Conservation (phyloP, 2,329 filamentous ascomycete species). For the Xylogone sp. region DNA sequence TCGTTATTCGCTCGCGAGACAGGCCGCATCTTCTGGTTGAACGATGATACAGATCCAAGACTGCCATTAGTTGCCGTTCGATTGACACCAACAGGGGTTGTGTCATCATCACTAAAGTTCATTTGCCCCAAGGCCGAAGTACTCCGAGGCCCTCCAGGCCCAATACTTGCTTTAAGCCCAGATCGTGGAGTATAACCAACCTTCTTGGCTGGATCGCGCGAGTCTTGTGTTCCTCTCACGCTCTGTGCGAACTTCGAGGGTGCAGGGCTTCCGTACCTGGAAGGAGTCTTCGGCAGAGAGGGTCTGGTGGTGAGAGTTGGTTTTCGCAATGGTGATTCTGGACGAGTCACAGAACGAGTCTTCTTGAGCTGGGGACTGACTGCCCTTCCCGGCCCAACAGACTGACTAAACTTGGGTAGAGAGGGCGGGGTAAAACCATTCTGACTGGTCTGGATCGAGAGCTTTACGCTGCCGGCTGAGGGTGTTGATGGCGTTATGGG, state of each 20-base stretch:
- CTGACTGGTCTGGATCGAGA: constrained; percentile 34
- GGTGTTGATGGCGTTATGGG: constrained; percentile 69
- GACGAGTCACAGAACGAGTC: constrained; percentile 74
- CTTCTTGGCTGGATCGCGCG: constrained; percentile 59
- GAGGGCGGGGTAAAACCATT: constrained; percentile 61
- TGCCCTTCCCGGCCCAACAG: constrained; percentile 67
- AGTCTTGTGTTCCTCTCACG: constrained; percentile 48
- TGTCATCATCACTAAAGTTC: constrained; percentile 54
- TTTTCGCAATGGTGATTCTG: constrained; percentile 79
- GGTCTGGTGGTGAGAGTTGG: constrained; percentile 55
- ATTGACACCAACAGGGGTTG: constrained; percentile 47
- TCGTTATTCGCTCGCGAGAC: constrained; percentile 44
- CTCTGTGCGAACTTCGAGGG: constrained; percentile 62
- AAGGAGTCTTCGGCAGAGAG: constrained; percentile 44
- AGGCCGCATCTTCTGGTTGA: constrained; percentile 50
- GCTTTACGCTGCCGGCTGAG: constrained; percentile 46
- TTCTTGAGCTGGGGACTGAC: constrained; percentile 70
- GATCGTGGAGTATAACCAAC: constrained; percentile 37
- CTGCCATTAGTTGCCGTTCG: constrained; percentile 49
- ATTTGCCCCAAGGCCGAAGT: constrained; percentile 53
- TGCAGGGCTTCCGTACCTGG: constrained; percentile 60
- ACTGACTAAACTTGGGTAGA: constrained; percentile 81
- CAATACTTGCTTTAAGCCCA: constrained; percentile 44
- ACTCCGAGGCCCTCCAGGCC: constrained; percentile 50
- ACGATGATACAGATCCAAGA: constrained; percentile 50